A percentile compares a stretch with the other conserved stretches of the same genome.
phyloP scores from a whole-genome alignment of 2,329 filamentous ascomycete genomes.

The Diaporthe caulivora region DNA sequence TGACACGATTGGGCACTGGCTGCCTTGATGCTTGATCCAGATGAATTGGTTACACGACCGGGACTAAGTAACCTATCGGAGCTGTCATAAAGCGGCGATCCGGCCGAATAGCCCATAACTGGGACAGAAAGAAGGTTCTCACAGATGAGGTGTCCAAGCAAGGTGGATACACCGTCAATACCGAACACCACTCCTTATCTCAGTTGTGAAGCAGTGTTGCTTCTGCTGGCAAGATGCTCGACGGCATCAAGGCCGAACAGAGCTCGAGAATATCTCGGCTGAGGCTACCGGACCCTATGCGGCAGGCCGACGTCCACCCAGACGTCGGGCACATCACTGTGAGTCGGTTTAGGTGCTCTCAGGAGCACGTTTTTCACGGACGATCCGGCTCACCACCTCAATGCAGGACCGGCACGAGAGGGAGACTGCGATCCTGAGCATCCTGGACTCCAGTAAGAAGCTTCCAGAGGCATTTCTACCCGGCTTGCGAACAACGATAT shows the following conservation, averaged over 20 bases:
- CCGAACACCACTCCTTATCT: neutral
- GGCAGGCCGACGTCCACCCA: conserved; percentile 25
- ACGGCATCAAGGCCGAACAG: conserved; percentile 12
- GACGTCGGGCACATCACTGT: conserved; percentile 26
- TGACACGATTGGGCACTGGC: conserved; percentile 11
- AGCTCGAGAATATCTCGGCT: conserved; percentile 22
- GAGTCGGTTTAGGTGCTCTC: neutral
- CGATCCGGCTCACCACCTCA: neutral
- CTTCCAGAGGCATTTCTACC: no score
- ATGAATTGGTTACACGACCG: conserved; percentile 27
- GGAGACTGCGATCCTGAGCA: conserved; percentile 33
- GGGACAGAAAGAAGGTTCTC: neutral
- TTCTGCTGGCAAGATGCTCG: conserved; percentile 16
- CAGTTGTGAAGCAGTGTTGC: neutral
- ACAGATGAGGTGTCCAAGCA: neutral
- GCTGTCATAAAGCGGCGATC: conserved; percentile 18
- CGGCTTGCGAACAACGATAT: no score
- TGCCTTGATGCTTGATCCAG: conserved; percentile 4
- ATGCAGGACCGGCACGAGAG: conserved; percentile 23
- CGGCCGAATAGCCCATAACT: neutral
- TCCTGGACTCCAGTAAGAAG: conserved; percentile 37
- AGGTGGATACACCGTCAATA: neutral
- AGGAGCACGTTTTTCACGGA: no score
- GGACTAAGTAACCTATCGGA: neutral
- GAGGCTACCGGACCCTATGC: conserved; percentile 21